Conservation (phyloP, 805 yeast species). For the Pichia californica region DNA sequence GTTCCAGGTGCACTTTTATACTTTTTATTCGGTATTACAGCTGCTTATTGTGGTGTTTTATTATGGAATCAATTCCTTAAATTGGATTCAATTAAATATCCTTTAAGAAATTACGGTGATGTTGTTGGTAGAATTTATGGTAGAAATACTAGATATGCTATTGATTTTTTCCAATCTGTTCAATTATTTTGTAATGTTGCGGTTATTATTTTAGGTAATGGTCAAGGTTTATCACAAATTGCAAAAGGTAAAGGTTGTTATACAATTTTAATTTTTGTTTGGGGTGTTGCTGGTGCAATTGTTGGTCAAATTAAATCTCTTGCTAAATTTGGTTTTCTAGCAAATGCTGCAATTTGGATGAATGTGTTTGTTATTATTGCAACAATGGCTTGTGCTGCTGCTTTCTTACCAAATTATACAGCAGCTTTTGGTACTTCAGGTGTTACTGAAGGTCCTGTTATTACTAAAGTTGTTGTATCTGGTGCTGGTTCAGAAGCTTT, state of each 20-base stretch:
- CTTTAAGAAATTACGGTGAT: conserved; percentile 38
- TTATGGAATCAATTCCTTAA: conserved; percentile 31
- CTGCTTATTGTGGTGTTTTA: conserved; percentile 37
- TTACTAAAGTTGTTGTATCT: conserved; percentile 18
- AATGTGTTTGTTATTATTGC: conserved; percentile 37
- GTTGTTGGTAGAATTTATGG: conserved; percentile 36
- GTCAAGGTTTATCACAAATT: conserved; percentile 38
- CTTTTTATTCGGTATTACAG: conserved; percentile 35
- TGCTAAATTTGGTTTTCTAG: conserved; percentile 34
- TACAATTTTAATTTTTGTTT: conserved; percentile 35
- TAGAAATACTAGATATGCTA: conserved; percentile 25
- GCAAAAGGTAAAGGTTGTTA: conserved; percentile 32
- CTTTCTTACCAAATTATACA: conserved; percentile 29
- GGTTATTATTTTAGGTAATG: conserved; percentile 34
- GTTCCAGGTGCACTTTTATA: conserved; percentile 40
- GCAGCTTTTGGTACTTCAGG: conserved; percentile 19
- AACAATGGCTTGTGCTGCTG: conserved; percentile 38
- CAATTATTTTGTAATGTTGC: conserved; percentile 41
- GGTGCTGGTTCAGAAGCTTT: conserved; percentile 26
- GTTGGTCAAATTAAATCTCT: conserved; percentile 39
- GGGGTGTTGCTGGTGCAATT: conserved; percentile 39
- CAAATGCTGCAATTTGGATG: conserved; percentile 42
- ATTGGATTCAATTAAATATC: conserved; percentile 38
- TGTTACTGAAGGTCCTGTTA: conserved; percentile 21
- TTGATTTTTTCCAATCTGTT: conserved; percentile 34